These are phyloP conservation scores for Mycena citricolor DNA, from an alignment of 1,284 basidiomycete species.

Conservation along the genomic window DNA sequence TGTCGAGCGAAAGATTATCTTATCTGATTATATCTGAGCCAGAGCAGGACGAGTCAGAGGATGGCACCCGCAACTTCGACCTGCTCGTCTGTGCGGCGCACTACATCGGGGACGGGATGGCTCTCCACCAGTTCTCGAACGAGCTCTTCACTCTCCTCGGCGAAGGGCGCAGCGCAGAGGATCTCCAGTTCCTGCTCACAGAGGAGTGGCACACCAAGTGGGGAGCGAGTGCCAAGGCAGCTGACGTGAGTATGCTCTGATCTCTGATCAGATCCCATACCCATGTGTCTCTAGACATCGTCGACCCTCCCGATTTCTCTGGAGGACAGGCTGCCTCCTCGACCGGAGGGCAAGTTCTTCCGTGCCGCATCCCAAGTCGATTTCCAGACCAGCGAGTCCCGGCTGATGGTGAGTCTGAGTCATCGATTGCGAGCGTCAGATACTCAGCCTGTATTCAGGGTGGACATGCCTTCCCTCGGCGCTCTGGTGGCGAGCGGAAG, in stretches of 20 bases:
- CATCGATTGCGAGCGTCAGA: conserved; percentile 7
- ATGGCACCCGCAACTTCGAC: conserved; percentile 40
- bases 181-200: conserved; percentile 43
- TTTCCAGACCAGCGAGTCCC: conserved; percentile 51
- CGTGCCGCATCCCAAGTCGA: conserved; percentile 52
- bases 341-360: conserved; percentile 38
- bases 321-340: conserved; percentile 51
- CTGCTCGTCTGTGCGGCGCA: conserved; percentile 69
- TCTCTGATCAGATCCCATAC: conserved; percentile 24
- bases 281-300: conserved; percentile 1
- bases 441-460: conserved; percentile 40
- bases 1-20: conserved; percentile 69
- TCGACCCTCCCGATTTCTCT: conserved; percentile 48
- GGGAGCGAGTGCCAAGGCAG: conserved; percentile 27
- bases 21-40: conserved; percentile 66
- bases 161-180: conserved; percentile 37
- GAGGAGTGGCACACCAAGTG: conserved; percentile 49
- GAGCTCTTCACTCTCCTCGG: conserved; percentile 68
- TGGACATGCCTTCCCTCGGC: conserved; percentile 64
- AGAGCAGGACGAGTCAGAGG: conserved; percentile 7
- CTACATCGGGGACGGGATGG: conserved; percentile 66
- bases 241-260: conserved; percentile 26
- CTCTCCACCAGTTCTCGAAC: conserved; percentile 71
- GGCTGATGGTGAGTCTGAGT: conserved; percentile 44
- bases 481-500: conserved; percentile 44